These are phyloP conservation scores for Phlebopus sp. DNA, from an alignment of 1,284 basidiomycete species.

Conservation along the genomic window DNA sequence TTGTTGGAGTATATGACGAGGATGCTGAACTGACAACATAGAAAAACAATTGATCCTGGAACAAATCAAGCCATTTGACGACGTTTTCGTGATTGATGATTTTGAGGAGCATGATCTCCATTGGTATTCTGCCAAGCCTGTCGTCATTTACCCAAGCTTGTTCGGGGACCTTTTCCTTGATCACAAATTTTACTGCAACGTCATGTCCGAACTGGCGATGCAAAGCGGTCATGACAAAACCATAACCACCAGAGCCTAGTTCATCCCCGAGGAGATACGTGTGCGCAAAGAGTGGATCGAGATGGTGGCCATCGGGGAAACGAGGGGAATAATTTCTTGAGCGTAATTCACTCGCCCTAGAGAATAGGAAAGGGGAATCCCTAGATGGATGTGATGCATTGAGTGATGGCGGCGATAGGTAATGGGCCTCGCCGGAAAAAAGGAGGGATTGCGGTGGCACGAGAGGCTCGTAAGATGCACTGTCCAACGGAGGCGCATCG, in stretches of 20 bases:
- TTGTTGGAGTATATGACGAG: neutral
- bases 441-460: conserved; percentile 24
- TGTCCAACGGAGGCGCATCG: neutral
- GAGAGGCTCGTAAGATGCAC: neutral
- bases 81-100: conserved; percentile 78
- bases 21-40: conserved; percentile 64
- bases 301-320: conserved; percentile 59
- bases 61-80: conserved; percentile 79
- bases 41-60: conserved; percentile 80
- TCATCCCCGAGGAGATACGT: conserved; percentile 74
- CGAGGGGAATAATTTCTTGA: conserved; percentile 51
- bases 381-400: conserved; percentile 5
- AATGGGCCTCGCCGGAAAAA: conserved; percentile 15
- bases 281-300: conserved; percentile 66
- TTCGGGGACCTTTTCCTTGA: conserved; percentile 78
- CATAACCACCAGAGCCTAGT: conserved; percentile 88
- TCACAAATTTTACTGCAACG: conserved; percentile 93
- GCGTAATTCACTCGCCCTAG: conserved; percentile 13
- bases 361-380: neutral
- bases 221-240: conserved; percentile 83
- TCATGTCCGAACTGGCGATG: conserved; percentile 56
- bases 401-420: conserved; percentile 1
- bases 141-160: conserved; percentile 78
- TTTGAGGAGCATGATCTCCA: conserved; percentile 78
- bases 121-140: conserved; percentile 61